A percentile compares a stretch with the other conserved stretches of the same genome.
phyloP scores from a whole-genome alignment of 1,139 yeast species.

The Diutina mesorugosa region DNA sequence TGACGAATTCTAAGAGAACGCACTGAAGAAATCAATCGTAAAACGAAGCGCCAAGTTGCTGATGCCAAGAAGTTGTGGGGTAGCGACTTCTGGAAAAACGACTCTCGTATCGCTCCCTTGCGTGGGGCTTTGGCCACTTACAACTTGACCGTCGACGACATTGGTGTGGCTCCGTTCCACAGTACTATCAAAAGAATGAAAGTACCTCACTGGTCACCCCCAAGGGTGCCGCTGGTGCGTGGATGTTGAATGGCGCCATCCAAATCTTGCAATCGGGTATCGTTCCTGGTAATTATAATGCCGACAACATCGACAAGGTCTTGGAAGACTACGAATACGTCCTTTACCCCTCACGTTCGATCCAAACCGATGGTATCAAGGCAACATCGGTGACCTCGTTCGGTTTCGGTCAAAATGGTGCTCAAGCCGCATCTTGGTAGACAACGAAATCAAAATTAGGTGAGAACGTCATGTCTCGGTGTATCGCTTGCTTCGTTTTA shows the following conservation, averaged over 20 bases:
- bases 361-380: conserved; percentile 93
- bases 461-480: no score
- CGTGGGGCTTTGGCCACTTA: conserved; percentile 95
- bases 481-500: no score
- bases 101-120: conserved; percentile 90
- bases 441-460: no score
- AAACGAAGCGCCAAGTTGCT: conserved; percentile 72
- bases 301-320: conserved; percentile 82
- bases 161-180: conserved; percentile 98
- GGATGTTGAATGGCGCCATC: conserved; percentile 98
- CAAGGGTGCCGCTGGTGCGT: conserved; percentile 99
- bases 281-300: conserved; percentile 98
- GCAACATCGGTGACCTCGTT: conserved; percentile 95
- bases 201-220: conserved; percentile 98
- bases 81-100: conserved; percentile 82
- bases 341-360: conserved; percentile 85
- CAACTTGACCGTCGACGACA: conserved; percentile 85
- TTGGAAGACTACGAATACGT: conserved; percentile 80
- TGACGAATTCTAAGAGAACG: conserved; percentile 61
- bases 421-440: conserved; percentile 42
- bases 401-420: conserved; percentile 99
- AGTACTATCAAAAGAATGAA: conserved; percentile 99
- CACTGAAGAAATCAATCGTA: conserved; percentile 76
- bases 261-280: conserved; percentile 87
- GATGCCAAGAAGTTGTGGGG: conserved; percentile 94